phyloP scores from a whole-genome alignment of 2,329 filamentous ascomycete species.

The Monosporascus sp. region DNA sequence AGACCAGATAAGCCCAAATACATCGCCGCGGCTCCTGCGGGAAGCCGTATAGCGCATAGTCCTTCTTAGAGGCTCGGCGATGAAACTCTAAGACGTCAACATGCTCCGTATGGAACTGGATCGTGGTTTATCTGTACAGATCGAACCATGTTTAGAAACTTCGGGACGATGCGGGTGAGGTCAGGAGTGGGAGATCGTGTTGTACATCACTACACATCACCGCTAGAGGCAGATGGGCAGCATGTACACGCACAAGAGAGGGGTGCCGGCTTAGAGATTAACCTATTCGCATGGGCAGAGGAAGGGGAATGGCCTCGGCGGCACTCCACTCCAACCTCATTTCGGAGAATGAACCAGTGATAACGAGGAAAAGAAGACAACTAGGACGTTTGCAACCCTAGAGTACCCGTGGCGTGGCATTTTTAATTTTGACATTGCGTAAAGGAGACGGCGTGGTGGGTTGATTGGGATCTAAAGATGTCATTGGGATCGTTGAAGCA shows the following conservation, averaged over 20 bases:
- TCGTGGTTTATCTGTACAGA: neutral
- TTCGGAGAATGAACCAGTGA: neutral
- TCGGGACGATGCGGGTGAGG: neutral
- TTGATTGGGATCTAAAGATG: neutral
- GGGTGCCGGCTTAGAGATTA: neutral
- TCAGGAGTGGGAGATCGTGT: neutral
- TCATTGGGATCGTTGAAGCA: neutral
- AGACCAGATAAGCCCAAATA: neutral
- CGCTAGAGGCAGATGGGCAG: neutral
- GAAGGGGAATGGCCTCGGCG: neutral
- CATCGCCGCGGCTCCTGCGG: neutral
- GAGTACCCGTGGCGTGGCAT: neutral
- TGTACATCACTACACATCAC: neutral
- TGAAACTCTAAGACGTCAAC: neutral
- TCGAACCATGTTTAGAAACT: neutral
- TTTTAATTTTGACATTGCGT: neutral
- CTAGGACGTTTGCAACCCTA: neutral
- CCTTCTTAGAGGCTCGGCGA: neutral
- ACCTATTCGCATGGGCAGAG: neutral
- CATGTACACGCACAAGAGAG: neutral
- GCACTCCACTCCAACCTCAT: neutral
- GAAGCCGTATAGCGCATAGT: neutral
- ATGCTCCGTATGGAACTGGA: neutral
- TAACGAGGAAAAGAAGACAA: neutral
- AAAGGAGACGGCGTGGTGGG: neutral